A percentile compares a stretch with the other conserved stretches of the same genome.
Evolutionary conservation across 345 rosid genomes (phyloP).

Genomic region (Pugionium cornutum): DNA sequence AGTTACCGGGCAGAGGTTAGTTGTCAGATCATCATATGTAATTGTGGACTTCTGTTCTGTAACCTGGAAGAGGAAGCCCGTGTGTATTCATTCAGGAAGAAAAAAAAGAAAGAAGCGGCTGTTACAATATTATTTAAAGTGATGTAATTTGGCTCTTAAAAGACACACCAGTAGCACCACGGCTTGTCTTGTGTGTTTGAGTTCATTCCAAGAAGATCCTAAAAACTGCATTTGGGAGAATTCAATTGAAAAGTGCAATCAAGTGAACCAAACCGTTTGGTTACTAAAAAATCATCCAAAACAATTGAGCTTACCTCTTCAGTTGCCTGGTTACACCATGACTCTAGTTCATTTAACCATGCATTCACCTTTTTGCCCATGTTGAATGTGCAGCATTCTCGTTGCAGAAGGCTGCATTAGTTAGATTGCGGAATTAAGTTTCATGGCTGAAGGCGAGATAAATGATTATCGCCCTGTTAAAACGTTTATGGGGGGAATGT

Average conservation of each 20-base stretch:
- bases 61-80: slow-evolving; percentile 52
- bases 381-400: slow-evolving; percentile 83
- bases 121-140: slow-evolving; percentile 7
- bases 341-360: slow-evolving; percentile 74
- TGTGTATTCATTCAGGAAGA: slow-evolving; percentile 11
- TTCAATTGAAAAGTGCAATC: neutral
- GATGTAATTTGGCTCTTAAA: slow-evolving; percentile 26
- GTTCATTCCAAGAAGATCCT: slow-evolving; percentile 89
- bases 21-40: slow-evolving; percentile 78
- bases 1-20: slow-evolving; percentile 85
- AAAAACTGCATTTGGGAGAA: slow-evolving; percentile 55
- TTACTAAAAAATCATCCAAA: neutral
- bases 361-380: slow-evolving; percentile 82
- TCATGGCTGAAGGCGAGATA: slow-evolving; percentile 11
- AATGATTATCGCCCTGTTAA: slow-evolving; percentile 8
- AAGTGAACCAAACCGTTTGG: neutral
- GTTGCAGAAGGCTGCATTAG: slow-evolving; percentile 69
- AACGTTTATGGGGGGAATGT: slow-evolving; percentile 3
- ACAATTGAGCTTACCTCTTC: slow-evolving; percentile 54
- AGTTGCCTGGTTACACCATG: slow-evolving; percentile 71
- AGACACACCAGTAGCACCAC: slow-evolving; percentile 76
- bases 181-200: slow-evolving; percentile 85
- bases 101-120: neutral
- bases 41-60: slow-evolving; percentile 76
- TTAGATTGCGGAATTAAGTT: slow-evolving; percentile 15